Conservation (phyloP, 441 rosid genomes). For the Gossypium gossypioides region DNA sequence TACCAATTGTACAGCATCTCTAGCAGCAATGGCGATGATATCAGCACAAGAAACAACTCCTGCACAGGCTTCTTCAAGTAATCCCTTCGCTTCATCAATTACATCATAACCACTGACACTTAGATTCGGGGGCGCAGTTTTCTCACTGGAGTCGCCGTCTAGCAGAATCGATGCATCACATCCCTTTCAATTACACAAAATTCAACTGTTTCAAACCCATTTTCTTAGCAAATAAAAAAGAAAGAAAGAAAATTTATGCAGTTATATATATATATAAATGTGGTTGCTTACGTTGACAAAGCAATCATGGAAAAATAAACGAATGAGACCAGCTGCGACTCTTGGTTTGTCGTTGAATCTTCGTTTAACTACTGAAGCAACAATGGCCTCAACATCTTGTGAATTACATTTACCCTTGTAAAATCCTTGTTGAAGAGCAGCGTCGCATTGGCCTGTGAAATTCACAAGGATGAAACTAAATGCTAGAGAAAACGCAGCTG, state of each 20-base stretch:
- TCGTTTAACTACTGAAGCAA: conserved; percentile 2
- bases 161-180: conserved; percentile 61
- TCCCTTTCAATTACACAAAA: conserved; percentile 27
- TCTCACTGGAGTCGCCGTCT: conserved; percentile 36
- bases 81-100: conserved; percentile 37
- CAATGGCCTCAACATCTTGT: conserved; percentile 28
- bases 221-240: background rate
- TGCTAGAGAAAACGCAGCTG: conserved; percentile 15
- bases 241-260: background rate
- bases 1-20: conserved; percentile 48
- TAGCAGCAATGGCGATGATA: conserved; percentile 48
- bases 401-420: conserved; percentile 22
- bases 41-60: conserved; percentile 57
- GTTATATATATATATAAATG: background rate
- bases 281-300: conserved; percentile 39
- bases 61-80: conserved; percentile 27
- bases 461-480: conserved; percentile 24
- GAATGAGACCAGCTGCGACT: conserved; percentile 38
- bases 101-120: conserved; percentile 49
- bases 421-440: conserved; percentile 22
- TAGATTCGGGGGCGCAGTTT: conserved; percentile 36
- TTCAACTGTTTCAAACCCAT: background rate
- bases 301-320: conserved; percentile 54
- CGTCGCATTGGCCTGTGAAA: conserved; percentile 26
- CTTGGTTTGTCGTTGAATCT: conserved; percentile 14